These are phyloP conservation scores for Talaromyces verruculosus DNA, from an alignment of 2,329 filamentous ascomycete genomes.

Conservation along the genomic window DNA sequence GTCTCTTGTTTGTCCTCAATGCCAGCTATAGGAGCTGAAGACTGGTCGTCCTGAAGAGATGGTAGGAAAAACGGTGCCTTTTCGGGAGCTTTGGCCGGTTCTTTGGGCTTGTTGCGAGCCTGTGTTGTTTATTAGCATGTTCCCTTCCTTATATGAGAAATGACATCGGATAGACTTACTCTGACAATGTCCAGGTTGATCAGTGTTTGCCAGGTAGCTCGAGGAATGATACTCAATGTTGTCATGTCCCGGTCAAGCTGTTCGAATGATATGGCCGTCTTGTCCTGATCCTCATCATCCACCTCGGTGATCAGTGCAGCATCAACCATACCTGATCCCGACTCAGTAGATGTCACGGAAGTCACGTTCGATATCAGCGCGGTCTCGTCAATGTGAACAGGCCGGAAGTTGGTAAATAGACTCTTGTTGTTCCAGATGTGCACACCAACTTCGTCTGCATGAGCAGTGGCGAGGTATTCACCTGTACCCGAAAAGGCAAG, in stretches of 20 bases:
- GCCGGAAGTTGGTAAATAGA: constrained; percentile 84
- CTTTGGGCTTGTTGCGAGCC: constrained; percentile 89
- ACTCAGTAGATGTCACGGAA: constrained; percentile 80
- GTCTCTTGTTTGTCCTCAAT: constrained; percentile 34
- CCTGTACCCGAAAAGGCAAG: constrained; percentile 86
- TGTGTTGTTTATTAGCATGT: constrained; percentile 38
- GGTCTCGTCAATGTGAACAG: constrained; percentile 76
- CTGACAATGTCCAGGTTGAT: constrained; percentile 87
- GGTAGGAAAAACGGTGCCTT: constrained; percentile 96
- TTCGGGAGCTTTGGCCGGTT: constrained; percentile 86
- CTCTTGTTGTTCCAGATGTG: constrained; percentile 94
- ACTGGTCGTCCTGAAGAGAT: constrained; percentile 31
- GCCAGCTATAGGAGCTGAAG: constrained; percentile 23
- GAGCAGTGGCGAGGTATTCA: constrained; percentile 89
- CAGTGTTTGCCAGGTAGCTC: constrained; percentile 89
- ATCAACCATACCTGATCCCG: constrained; percentile 71
- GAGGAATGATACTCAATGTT: constrained; percentile 85
- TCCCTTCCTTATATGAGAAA: constrained; percentile 7
- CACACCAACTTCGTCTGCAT: constrained; percentile 80
- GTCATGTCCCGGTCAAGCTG: constrained; percentile 81
- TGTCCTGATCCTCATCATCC: constrained; percentile 48
- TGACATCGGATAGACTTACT: constrained; percentile 30
- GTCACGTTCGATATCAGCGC: constrained; percentile 65
- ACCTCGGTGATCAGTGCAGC: constrained; percentile 66
- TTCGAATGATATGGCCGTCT: constrained; percentile 61